Conservation (phyloP, 352 stramenopile genomes). For the Phytophthora aleatoria region DNA sequence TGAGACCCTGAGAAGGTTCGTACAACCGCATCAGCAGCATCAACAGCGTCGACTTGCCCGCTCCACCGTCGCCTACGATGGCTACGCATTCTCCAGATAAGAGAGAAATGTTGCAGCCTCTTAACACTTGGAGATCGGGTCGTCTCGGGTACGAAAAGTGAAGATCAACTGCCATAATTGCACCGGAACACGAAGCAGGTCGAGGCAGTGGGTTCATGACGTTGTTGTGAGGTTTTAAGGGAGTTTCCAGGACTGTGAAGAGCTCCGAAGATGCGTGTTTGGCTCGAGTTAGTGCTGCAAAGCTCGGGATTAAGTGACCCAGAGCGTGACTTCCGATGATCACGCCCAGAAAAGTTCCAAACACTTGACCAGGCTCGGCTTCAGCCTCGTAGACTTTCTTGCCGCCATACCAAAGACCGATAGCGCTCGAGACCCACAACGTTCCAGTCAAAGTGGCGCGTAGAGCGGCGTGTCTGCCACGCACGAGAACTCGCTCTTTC, state of each 20-base stretch:
- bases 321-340: constrained; percentile 33
- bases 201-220: constrained; percentile 20
- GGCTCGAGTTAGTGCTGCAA: constrained; percentile 10
- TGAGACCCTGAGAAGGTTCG: constrained; percentile 28
- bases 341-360: constrained; percentile 26
- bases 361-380: constrained; percentile 18
- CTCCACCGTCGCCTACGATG: constrained; percentile 42
- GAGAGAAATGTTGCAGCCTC: constrained; percentile 36
- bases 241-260: constrained; percentile 21
- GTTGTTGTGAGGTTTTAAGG: constrained; percentile 1
- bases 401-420: constrained; percentile 34
- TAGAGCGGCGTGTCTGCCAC: constrained; percentile 19
- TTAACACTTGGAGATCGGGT: constrained; percentile 24
- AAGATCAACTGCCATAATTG: constrained; percentile 25
- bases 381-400: constrained; percentile 33
- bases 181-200: constrained; percentile 11
- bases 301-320: constrained; percentile 21
- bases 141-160: constrained; percentile 29
- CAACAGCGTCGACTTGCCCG: constrained; percentile 38
- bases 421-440: constrained; percentile 31
- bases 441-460: constrained; percentile 22
- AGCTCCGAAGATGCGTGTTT: constrained; percentile 21
- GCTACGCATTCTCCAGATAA: constrained; percentile 48
- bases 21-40: constrained; percentile 41
- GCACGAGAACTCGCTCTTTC: constrained; percentile 1